A percentile compares a stretch with the other conserved stretches of the same genome.
phyloP scores from a whole-genome alignment of 352 stramenopile genomes.

The Pythium grandisporangium region DNA sequence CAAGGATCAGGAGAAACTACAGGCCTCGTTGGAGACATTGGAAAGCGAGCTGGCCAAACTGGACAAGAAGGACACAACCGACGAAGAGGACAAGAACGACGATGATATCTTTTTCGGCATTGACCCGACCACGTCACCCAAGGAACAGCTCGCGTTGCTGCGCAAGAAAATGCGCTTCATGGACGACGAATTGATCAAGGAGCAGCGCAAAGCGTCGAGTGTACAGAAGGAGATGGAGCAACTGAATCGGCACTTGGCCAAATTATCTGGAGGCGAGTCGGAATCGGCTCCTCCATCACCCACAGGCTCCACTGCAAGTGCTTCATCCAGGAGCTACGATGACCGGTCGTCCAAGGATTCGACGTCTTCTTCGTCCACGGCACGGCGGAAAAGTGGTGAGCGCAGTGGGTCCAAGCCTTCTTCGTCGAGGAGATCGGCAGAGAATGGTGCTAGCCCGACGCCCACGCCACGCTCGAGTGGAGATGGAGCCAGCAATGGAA shows the following conservation, averaged over 20 bases:
- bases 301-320: no score
- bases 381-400: not conserved
- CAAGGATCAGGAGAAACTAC: constrained; percentile 66
- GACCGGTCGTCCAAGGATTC: constrained; percentile 4
- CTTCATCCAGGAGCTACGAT: no score
- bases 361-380: constrained; percentile 16
- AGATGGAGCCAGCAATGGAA: no score
- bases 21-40: constrained; percentile 57
- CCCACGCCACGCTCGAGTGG: no score
- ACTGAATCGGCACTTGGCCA: constrained; percentile 64
- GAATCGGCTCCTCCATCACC: constrained; percentile 23
- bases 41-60: constrained; percentile 60
- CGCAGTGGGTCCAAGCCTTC: no score
- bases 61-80: constrained; percentile 28
- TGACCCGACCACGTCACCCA: constrained; percentile 42
- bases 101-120: constrained; percentile 70
- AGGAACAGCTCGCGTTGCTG: constrained; percentile 44
- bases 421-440: no score
- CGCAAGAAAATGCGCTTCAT: constrained; percentile 65
- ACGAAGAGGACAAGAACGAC: constrained; percentile 53
- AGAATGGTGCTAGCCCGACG: not conserved
- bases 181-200: constrained; percentile 73
- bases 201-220: constrained; percentile 62
- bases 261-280: no score
- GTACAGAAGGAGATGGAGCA: constrained; percentile 83